Conservation (phyloP, 352 stramenopile genomes). For the Phytophthora syringae region DNA sequence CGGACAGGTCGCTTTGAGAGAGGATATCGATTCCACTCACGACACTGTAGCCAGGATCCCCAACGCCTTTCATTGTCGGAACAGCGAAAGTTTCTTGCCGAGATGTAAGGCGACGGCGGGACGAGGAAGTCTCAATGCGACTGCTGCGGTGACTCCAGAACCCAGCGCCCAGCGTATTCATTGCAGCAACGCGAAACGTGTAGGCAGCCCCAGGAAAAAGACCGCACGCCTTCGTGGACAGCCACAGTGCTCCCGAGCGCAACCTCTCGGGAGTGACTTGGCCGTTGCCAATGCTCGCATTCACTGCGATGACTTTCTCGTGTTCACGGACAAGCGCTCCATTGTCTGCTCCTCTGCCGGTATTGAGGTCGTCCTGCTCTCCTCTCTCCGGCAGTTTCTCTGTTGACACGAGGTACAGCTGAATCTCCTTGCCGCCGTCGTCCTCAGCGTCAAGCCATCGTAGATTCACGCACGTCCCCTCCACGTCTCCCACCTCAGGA, state of each 20-base stretch:
- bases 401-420: conserved; percentile 46
- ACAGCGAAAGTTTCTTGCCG: conserved; percentile 20
- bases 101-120: conserved; percentile 7
- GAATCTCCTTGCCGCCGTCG: conserved; percentile 57
- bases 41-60: conserved; percentile 49
- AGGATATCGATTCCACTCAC: conserved; percentile 35
- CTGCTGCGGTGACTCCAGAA: conserved; percentile 56
- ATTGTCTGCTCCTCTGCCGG: conserved; percentile 29
- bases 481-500: conserved; percentile 25
- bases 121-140: conserved; percentile 20
- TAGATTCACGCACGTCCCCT: conserved; percentile 49
- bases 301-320: conserved; percentile 40
- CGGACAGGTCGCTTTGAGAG: conserved; percentile 35
- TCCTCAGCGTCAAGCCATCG: conserved; percentile 66
- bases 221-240: conserved; percentile 48
- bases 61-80: conserved; percentile 53
- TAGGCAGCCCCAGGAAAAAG: conserved; percentile 52
- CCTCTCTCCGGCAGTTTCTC: conserved; percentile 28
- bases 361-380: conserved; percentile 25
- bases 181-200: conserved; percentile 65
- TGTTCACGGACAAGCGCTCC: conserved; percentile 20
- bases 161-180: conserved; percentile 66
- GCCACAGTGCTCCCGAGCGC: conserved; percentile 33
- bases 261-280: conserved; percentile 22
- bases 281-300: conserved; percentile 13